Conservation (phyloP, 805 yeast species). For the Spencermartinsiella europaea region DNA sequence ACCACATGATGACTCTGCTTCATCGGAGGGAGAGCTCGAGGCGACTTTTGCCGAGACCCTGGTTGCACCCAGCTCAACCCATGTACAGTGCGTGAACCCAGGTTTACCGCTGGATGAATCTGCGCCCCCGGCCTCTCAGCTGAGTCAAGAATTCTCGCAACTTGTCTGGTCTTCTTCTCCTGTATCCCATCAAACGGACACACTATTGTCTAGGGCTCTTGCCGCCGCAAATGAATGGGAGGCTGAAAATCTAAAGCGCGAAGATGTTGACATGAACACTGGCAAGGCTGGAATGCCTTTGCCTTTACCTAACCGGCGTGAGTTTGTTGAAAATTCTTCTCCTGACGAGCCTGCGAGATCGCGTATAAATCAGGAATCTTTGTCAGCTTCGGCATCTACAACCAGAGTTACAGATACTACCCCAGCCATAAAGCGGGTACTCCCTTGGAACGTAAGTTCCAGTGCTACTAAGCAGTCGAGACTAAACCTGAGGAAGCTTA, state of each 20-base stretch:
- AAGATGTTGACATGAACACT: too few relatives aligned
- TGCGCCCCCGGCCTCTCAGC: background rate
- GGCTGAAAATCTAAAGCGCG: background rate
- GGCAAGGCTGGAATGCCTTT: too few relatives aligned
- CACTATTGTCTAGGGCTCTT: conserved; percentile 1
- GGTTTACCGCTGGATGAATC: conserved; percentile 1
- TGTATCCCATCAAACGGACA: conserved; percentile 14
- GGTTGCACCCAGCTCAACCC: too few relatives aligned
- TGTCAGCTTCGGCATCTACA: too few relatives aligned
- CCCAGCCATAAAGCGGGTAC: background rate
- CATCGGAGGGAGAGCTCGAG: too few relatives aligned
- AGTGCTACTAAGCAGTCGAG: conserved; percentile 2
- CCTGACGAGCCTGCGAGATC: too few relatives aligned
- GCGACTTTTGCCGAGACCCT: too few relatives aligned
- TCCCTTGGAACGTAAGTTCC: conserved; percentile 3
- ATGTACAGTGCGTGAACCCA: background rate
- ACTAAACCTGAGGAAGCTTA: background rate
- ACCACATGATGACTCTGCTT: too few relatives aligned
- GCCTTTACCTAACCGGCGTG: too few relatives aligned
- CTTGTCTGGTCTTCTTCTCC: conserved; percentile 20
- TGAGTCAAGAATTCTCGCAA: conserved; percentile 1
- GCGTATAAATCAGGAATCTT: too few relatives aligned
- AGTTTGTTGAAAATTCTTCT: too few relatives aligned
- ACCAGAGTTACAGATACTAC: background rate
- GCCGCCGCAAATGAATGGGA: background rate